A percentile compares a stretch with the other conserved stretches of the same genome.
phyloP scores from a whole-genome alignment of 148 eudicot genomes.

The Diospyros kaki region DNA sequence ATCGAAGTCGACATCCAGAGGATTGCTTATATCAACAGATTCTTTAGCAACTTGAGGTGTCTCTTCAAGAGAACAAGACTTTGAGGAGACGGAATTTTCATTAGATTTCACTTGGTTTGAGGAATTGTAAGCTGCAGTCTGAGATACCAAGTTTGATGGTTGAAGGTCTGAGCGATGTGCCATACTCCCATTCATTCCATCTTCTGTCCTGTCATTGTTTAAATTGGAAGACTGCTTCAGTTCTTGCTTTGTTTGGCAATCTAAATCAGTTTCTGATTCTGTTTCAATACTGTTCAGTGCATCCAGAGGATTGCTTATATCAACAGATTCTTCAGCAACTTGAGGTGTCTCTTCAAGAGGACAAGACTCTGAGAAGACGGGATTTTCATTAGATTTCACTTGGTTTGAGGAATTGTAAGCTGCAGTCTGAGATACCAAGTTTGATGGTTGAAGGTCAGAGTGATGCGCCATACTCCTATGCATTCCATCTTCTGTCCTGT shows the following conservation, averaged over 20 bases:
- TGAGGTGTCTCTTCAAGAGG: constrained; percentile 21
- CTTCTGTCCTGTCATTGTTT: constrained; percentile 22
- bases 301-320: constrained; percentile 45
- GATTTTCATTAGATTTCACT: constrained; percentile 13
- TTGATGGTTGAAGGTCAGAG: constrained; percentile 23
- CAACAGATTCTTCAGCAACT: constrained; percentile 17
- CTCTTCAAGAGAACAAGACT: too few relatives aligned
- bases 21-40: constrained; percentile 9
- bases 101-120: constrained; percentile 10
- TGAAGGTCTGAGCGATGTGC: constrained; percentile 19
- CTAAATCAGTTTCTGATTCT: constrained; percentile 80
- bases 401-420: constrained; percentile 9
- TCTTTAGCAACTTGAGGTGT: too few relatives aligned
- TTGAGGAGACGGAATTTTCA: constrained; percentile 11
- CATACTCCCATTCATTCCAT: constrained; percentile 17
- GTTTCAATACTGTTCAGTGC: constrained; percentile 92
- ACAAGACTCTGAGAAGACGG: constrained; percentile 13
- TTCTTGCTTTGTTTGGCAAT: constrained; percentile 41
- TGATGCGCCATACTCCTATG: constrained; percentile 16
- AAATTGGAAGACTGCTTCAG: constrained; percentile 15
- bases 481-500: constrained; percentile 20
- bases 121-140: constrained; percentile 10
- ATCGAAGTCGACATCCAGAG: constrained; percentile 12
- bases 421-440: constrained; percentile 20
- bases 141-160: constrained; percentile 26